phyloP scores from a whole-genome alignment of 140 eudicot species.

The Artemisia princeps region DNA sequence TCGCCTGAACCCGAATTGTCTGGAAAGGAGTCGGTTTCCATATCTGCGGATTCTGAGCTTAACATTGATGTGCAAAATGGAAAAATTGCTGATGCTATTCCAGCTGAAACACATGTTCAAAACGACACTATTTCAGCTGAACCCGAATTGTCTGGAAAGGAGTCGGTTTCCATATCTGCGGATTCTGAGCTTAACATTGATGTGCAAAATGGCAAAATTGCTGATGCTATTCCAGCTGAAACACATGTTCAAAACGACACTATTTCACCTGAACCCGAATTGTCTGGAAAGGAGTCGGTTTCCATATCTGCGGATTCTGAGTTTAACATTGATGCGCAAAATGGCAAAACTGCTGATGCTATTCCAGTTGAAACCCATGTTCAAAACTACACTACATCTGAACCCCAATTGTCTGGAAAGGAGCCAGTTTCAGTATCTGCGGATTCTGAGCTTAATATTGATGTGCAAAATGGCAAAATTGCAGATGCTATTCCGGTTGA shows the following conservation, averaged over 20 bases:
- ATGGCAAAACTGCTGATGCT: constrained; percentile 2
- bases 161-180: too few relatives aligned
- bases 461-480: too few relatives aligned
- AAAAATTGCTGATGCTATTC: not conserved
- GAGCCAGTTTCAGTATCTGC: constrained; percentile 15
- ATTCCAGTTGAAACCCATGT: not conserved
- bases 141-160: too few relatives aligned
- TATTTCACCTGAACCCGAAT: not conserved
- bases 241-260: not conserved
- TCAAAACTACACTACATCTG: not conserved
- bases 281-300: constrained; percentile 17
- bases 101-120: not conserved
- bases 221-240: constrained; percentile 3
- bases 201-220: not conserved
- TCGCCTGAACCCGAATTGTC: not conserved
- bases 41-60: too few relatives aligned
- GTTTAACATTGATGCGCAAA: constrained; percentile 2
- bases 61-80: constrained; percentile 2
- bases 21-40: not conserved
- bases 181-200: not conserved
- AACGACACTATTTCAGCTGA: too few relatives aligned
- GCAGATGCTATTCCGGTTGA: too few relatives aligned
- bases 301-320: constrained; percentile 15
- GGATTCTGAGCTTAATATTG: constrained; percentile 1
- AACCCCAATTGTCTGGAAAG: not conserved